Base-by-base conservation (phyloP, 148 eudicot genomes). In the Rhododendron vialii region DNA sequence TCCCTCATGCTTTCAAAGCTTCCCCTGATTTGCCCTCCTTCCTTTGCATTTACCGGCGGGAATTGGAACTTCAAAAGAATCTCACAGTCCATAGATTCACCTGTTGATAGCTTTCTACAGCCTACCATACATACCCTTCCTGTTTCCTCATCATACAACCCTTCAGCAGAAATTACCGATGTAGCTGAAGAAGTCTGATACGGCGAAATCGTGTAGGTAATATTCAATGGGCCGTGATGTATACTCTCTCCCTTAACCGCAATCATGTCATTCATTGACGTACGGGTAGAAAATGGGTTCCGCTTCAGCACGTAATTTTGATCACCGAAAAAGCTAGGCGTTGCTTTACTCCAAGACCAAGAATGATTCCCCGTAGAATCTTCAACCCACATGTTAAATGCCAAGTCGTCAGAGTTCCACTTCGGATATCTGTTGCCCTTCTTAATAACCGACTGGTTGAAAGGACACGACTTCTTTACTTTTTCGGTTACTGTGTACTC, bases 131-230 rank as follows among this genome's bases (percentile, higher is more conserved):
- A 87, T 51, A 87, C 61, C 11, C 43, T 47, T 28, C 86, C 89
- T 26, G 86, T 84, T 69, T 80, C 76, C 24, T 30, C 86, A 80
- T 87, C 84, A 43, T 87, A 87, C 24, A 84, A 36, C 43, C 89
- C 89, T 71, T 87, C 89, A 67, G 89, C 84, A 51, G 84, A 80
- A 57, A 87, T 80, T 17, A 1, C 61, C 5, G 61, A 17, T 55
- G 1, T 1, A 55, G 22, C 24, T 15, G 61, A 55, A 18, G 5
- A 47, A 47, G 50, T 47, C 61, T 1, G 61, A 17, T 17, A 55
- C 0, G 24, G 61, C 0, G 7, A 55, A 4, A 55, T 5, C 7
- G 0, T 1, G 24, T 55, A 55, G 61, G 7, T 55, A 6, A 55
- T 6, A 18, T 55, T 55, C 1, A 55, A 1, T 55, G 61, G 61